Percentiles rank a stretch among this genome's conserved stretches.
Conservation (phyloP, 768 basidiomycete genomes). For the Lactarius psammicola region DNA sequence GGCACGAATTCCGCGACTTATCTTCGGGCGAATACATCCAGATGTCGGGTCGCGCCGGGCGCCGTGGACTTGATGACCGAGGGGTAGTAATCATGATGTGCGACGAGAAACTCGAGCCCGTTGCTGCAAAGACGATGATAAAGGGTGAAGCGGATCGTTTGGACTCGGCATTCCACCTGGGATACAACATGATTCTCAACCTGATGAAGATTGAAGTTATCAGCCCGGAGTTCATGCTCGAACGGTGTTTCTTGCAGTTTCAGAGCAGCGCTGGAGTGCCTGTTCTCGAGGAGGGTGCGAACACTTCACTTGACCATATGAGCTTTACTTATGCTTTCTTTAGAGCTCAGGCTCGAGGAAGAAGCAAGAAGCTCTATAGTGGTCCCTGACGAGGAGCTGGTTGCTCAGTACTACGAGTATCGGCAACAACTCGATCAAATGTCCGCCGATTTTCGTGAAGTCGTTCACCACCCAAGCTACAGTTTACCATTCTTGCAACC, state of each 20-base stretch:
- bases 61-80: constrained; percentile 95
- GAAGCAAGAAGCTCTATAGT: constrained; percentile 56
- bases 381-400: constrained; percentile 81
- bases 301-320: neutral
- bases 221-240: constrained; percentile 97
- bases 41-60: constrained; percentile 98
- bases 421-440: constrained; percentile 93
- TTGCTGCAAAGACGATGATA: constrained; percentile 92
- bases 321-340: neutral
- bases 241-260: constrained; percentile 97
- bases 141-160: constrained; percentile 96
- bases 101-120: constrained; percentile 94
- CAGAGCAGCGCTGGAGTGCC: constrained; percentile 94
- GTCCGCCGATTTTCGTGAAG: constrained; percentile 81
- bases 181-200: constrained; percentile 99
- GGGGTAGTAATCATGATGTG: constrained; percentile 99
- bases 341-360: constrained; percentile 79
- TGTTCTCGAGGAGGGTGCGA: constrained; percentile 68
- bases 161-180: constrained; percentile 97
- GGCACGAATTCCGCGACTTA: constrained; percentile 88
- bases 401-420: constrained; percentile 88
- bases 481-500: constrained; percentile 90
- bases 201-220: constrained; percentile 98
- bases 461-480: constrained; percentile 94
- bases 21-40: constrained; percentile 98